phyloP scores from a whole-genome alignment of 148 eudicot genomes.

The Vaccinium darrowii region DNA sequence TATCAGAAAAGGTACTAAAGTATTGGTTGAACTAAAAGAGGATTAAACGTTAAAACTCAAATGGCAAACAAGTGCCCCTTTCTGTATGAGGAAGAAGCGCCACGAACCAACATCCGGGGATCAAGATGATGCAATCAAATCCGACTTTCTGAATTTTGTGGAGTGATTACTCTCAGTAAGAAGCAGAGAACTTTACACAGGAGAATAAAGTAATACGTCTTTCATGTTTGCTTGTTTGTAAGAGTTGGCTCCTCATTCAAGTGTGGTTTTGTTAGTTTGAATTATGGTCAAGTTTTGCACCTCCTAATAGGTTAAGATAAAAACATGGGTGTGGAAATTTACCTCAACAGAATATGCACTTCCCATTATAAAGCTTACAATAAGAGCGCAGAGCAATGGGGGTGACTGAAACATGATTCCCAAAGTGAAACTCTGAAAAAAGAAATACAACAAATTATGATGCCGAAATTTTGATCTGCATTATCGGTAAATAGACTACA shows the following conservation, averaged over 20 bases:
- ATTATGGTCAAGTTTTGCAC: neutral
- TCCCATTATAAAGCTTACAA: slow-evolving; percentile 23
- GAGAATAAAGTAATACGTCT: neutral
- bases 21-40: neutral
- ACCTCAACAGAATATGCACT: slow-evolving; percentile 30
- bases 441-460: neutral
- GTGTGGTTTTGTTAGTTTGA: neutral
- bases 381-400: slow-evolving; percentile 21
- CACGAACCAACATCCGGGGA: neutral
- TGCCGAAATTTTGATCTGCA: neutral
- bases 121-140: neutral
- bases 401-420: slow-evolving; percentile 28
- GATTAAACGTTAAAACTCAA: neutral
- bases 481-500: neutral
- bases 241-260: neutral
- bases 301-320: neutral
- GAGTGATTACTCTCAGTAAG: neutral
- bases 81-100: neutral
- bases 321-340: neutral
- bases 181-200: neutral
- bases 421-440: slow-evolving; percentile 23
- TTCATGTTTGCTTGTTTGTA: neutral
- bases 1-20: neutral
- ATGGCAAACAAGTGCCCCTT: neutral
- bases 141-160: neutral